Percentiles rank a stretch among this genome's conserved stretches.
phyloP scores from a whole-genome alignment of 1,284 basidiomycete species.

The Agroathelia rolfsii region DNA sequence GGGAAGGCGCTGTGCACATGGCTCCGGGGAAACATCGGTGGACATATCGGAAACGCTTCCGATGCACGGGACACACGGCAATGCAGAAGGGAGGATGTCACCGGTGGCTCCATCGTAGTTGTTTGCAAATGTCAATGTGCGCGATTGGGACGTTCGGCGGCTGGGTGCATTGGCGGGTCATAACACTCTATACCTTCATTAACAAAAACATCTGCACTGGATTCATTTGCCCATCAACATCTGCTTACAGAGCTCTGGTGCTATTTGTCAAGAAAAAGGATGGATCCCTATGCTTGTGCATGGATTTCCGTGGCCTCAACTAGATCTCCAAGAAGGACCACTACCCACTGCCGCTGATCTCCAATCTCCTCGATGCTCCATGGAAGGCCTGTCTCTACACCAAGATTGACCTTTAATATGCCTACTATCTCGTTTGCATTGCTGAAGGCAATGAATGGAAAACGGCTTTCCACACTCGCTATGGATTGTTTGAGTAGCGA shows the following conservation, averaged over 20 bases:
- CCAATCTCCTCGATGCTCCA: conserved; percentile 18
- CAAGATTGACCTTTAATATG: conserved; percentile 17
- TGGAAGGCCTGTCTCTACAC: conserved; percentile 16
- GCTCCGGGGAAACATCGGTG: too few species aligned
- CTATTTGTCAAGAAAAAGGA: conserved; percentile 30
- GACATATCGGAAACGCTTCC: too few species aligned
- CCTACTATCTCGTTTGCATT: conserved; percentile 14
- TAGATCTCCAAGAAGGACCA: conserved; percentile 20
- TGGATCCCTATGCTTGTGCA: conserved; percentile 18
- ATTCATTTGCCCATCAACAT: conserved; percentile 12
- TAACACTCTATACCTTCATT: conserved; percentile 13
- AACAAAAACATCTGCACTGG: conserved; percentile 16
- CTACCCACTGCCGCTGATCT: conserved; percentile 21
- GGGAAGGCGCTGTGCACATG: too few species aligned
- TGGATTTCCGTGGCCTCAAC: conserved; percentile 24
- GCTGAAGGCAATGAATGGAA: conserved; percentile 20
- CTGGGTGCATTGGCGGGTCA: too few species aligned
- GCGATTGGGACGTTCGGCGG: too few species aligned
- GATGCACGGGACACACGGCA: too few species aligned
- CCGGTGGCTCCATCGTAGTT: too few species aligned
- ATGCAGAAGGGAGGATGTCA: too few species aligned
- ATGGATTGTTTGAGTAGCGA: conserved; percentile 25
- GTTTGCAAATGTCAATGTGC: too few species aligned
- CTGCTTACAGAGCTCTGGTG: conserved; percentile 17
- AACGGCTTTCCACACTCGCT: conserved; percentile 23